Conservation (phyloP, 805 yeast species). For the Groenewaldozyma tartarivorans region DNA sequence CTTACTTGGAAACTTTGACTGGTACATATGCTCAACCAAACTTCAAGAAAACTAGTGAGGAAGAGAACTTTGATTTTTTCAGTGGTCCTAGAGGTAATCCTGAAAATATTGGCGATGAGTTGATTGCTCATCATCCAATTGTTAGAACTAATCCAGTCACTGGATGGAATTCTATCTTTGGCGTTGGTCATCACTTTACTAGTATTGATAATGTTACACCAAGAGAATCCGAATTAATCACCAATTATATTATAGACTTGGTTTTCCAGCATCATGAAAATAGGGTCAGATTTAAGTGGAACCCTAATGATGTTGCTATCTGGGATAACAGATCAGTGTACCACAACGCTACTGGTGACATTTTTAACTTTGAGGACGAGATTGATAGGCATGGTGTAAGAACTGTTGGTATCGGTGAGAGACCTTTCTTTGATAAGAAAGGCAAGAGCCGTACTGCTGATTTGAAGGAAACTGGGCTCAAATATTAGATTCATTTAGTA, state of each 20-base stretch:
- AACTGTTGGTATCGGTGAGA: constrained; percentile 22
- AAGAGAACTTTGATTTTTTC: constrained; percentile 13
- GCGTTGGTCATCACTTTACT: constrained; percentile 42
- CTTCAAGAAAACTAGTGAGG: constrained; percentile 2
- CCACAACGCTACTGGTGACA: constrained; percentile 60
- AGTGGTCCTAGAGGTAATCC: constrained; percentile 22
- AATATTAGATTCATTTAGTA: too few species aligned
- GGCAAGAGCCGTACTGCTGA: constrained; percentile 10
- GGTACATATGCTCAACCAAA: constrained; percentile 37
- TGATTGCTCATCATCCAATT: constrained; percentile 38
- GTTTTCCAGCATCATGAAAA: constrained; percentile 26
- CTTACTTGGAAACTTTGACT: constrained; percentile 43
- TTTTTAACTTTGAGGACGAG: constrained; percentile 10
- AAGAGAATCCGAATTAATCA: constrained; percentile 40
- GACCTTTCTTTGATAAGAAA: constrained; percentile 23
- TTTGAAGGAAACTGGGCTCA: constrained; percentile 5
- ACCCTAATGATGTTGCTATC: constrained; percentile 41
- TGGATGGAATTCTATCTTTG: constrained; percentile 50
- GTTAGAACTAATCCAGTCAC: constrained; percentile 60
- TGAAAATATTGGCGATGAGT: constrained; percentile 18
- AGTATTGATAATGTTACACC: constrained; percentile 44
- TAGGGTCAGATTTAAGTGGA: constrained; percentile 48
- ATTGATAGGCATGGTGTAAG: constrained; percentile 22
- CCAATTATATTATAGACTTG: constrained; percentile 39
- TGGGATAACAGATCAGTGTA: constrained; percentile 54